These are phyloP conservation scores for Curvularia eragrostidis DNA, from an alignment of 2,329 filamentous ascomycete genomes.

Conservation along the genomic window DNA sequence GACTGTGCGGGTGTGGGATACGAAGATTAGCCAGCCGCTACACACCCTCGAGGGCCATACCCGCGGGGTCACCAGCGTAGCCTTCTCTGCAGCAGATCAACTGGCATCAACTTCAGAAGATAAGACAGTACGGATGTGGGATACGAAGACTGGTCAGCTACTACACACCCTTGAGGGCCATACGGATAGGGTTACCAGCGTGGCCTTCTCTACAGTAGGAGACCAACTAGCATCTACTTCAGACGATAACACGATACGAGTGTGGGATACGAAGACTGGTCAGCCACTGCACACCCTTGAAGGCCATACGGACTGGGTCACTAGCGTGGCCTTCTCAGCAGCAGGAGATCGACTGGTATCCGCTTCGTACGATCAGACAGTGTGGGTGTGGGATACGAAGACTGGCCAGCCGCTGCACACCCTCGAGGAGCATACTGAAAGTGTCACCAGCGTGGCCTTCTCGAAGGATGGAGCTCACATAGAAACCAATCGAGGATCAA, in stretches of 20 bases:
- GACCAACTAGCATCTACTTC: constrained; percentile 15
- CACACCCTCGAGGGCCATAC: not conserved
- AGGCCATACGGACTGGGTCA: constrained; percentile 6
- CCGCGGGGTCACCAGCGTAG: not conserved
- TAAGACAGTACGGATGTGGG: not conserved
- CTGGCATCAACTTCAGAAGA: not conserved
- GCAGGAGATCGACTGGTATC: not conserved
- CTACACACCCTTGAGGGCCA: constrained; percentile 35
- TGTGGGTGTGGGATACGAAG: constrained; percentile 2
- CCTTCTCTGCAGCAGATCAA: not conserved
- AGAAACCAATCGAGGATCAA: too few species aligned
- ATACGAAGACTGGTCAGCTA: constrained; percentile 8
- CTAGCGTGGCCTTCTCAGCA: constrained; percentile 3
- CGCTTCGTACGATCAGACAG: not conserved
- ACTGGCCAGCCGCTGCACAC: constrained; percentile 23
- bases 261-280: constrained; percentile 13
- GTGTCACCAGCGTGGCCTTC: constrained; percentile 23
- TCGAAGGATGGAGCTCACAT: too few species aligned
- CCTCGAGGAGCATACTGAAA: constrained; percentile 28
- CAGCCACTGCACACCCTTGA: constrained; percentile 15
- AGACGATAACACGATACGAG: not conserved
- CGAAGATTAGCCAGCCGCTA: not conserved
- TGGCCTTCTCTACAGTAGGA: constrained; percentile 34
- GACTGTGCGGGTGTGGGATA: not conserved
- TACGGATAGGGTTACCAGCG: constrained; percentile 15